phyloP scores from a whole-genome alignment of 371 early-diverging fungal species.

The Haplosporangium sp. region DNA sequence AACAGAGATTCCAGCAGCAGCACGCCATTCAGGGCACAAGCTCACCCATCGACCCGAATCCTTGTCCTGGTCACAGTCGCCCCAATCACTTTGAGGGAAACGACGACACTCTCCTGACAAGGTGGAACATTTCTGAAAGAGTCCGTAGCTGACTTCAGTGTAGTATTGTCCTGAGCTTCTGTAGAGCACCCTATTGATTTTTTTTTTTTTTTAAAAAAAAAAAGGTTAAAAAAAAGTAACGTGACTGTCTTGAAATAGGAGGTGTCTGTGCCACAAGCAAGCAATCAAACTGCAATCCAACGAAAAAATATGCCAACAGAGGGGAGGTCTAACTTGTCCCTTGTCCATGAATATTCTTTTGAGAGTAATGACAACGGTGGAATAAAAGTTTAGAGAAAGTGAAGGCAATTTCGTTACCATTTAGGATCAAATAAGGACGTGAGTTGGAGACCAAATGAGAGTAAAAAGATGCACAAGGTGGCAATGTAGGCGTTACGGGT shows the following conservation, averaged over 20 bases:
- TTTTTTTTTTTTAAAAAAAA: background rate
- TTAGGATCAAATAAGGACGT: conserved; percentile 42
- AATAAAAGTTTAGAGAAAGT: no score
- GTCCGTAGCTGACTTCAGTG: conserved; percentile 45
- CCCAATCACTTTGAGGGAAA: conserved; percentile 47
- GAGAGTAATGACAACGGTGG: no score
- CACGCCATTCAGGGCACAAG: conserved; percentile 49
- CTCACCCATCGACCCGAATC: conserved; percentile 37
- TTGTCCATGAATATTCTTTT: no score
- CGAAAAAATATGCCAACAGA: no score
- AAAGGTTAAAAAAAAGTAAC: background rate
- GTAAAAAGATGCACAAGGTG: conserved; percentile 22
- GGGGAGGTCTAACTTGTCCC: no score
- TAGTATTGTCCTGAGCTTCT: conserved; percentile 37
- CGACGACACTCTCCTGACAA: conserved; percentile 54
- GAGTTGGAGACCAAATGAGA: conserved; percentile 36
- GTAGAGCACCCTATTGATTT: conserved; percentile 41
- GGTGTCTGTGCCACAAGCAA: no score
- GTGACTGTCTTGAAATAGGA: background rate
- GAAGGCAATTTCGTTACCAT: conserved; percentile 23
- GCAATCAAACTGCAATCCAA: no score
- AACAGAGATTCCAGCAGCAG: conserved; percentile 31
- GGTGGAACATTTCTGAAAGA: conserved; percentile 52
- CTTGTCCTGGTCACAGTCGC: conserved; percentile 53
- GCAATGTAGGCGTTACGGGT: conserved; percentile 53